Evolutionary conservation across 1,139 yeast genomes (phyloP), one percentile per base, ranked within the genome.

Genomic region (Suhomyces anneliseae): DNA sequence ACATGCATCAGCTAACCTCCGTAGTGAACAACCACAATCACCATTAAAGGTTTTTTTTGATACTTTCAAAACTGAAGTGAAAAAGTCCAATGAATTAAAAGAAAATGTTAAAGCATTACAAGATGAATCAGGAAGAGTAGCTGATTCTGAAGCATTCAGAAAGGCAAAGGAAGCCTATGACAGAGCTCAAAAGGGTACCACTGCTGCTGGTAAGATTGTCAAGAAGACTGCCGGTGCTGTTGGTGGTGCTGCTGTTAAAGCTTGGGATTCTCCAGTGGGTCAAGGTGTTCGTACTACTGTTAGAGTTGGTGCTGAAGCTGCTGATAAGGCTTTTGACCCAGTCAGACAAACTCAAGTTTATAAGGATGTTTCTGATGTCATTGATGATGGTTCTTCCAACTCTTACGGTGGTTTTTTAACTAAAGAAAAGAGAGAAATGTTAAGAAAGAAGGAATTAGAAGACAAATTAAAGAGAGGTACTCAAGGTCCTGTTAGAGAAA

Each of bases 261-360:
- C 98, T 0, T 95, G 99, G 99, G 97, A 95, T 52, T 90, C 97
- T 2, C 90, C 93, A 33, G 88, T 93, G 41, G 93, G 96, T 54
- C 85, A 86, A 67, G 87, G 85, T 43, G 93, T 96, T 14, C 81
- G 99, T 63, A 78, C 83, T 38, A 90, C 90, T 0, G 95, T 90
- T 11, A 79, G 79, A 53, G 80, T 81, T 46, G 83, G 97, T 9
- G 97, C 95, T 2, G 90, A 88, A 46, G 84, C 76, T 15, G 84
- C 90, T 24, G 96, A 90, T 64, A 86, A 85, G 60, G 93, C 88
- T 19, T 86, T 93, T 48, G 97, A 92, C 60, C 99, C 99, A 10
- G 95, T 95, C 46, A 83, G 98, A 66, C 73, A 92, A 53, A 93
- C 99, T 4, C 84, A 86, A 65, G 83, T 90, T 36, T 95, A 92